Evolutionary conservation across 2,329 filamentous ascomycete genomes (phyloP), one percentile per base, ranked within the genome.

Genomic region (Dactylonectria macrodidyma): DNA sequence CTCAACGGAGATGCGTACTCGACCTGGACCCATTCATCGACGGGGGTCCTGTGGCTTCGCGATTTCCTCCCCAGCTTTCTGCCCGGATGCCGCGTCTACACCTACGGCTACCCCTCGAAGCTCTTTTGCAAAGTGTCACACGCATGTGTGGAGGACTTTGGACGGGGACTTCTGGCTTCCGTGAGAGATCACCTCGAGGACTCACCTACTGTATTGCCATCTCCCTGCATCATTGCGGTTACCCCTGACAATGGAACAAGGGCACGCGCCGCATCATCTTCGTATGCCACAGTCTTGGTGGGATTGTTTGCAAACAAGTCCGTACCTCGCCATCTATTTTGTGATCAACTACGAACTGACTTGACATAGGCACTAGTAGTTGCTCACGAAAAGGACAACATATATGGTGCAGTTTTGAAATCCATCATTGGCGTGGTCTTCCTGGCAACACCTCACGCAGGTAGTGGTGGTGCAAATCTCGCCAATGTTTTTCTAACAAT

Each of bases 391-490:
- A 66, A 74, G 19, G 59, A 66, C 5, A 46, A 47, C 10, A 10
- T 26, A 24, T 71, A 69, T 47, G 63, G 63, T 11, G 22, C 36
- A 24, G 34, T 76, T 3, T 57, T 75, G 9, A 47, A 65, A 22
- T 71, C 69, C 3, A 55, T 71, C 7, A 63, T 62, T 30, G 75
- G 75, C 14, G 46, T 80, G 5, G 41, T 77, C 0, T 81, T 81
- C 48, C 66, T 80, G 30, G 78, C 74, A 19, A 80, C 78, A 16
- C 78, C 78, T 7, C 76, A 81, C 59, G 65, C 67, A n/a, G 78
- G 78, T 16, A 78, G 76, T 55, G 67, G 60, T 36, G 59, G 66
- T 50, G 76, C 75, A 41, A 69, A 62, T 50, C 59, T 73, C 8
- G 76, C 52, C 16, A 72, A 64, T 30, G 38, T 77, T 22, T 36